Evolutionary conservation across 805 yeast genomes (phyloP).

Genomic region (Cyberlindnera veronae): DNA sequence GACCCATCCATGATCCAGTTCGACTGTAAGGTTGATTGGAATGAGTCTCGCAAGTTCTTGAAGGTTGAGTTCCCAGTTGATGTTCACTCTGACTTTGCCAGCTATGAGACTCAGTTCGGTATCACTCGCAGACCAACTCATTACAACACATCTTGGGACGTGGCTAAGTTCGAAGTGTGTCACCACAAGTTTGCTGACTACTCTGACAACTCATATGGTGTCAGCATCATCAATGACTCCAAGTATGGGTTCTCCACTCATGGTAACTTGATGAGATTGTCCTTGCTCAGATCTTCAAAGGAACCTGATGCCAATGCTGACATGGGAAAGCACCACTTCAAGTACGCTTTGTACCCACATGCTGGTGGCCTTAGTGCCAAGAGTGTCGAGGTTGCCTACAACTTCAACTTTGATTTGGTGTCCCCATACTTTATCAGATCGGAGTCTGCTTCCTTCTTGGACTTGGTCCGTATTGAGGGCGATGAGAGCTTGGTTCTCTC

Average conservation of each 20-base stretch:
- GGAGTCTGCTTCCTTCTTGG: constrained; percentile 28
- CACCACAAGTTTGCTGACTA: constrained; percentile 92
- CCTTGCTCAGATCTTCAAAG: constrained; percentile 85
- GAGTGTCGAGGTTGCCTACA: constrained; percentile 72
- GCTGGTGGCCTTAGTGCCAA: constrained; percentile 57
- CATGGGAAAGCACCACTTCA: constrained; percentile 81
- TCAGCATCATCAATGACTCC: constrained; percentile 73
- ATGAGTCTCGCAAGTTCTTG: constrained; percentile 80
- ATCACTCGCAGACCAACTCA: constrained; percentile 90
- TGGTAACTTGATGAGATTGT: constrained; percentile 87
- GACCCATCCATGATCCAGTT: constrained; percentile 45
- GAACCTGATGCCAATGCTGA: constrained; percentile 95
- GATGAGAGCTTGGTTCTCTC: constrained; percentile 61
- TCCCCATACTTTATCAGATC: constrained; percentile 17
- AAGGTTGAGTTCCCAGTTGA: constrained; percentile 95
- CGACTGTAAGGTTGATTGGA: constrained; percentile 73
- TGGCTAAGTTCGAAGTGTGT: constrained; percentile 93
- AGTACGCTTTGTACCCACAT: constrained; percentile 85
- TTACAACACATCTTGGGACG: constrained; percentile 93
- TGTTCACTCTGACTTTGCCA: constrained; percentile 69
- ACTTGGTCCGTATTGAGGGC: constrained; percentile 39
- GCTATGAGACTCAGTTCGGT: constrained; percentile 94
- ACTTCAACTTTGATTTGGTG: constrained; percentile 59
- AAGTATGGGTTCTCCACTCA: constrained; percentile 93
- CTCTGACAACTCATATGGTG: constrained; percentile 85